These are phyloP conservation scores for Sporothrix brunneoviolacea DNA, from an alignment of 2,329 filamentous ascomycete genomes.

Conservation along the genomic window DNA sequence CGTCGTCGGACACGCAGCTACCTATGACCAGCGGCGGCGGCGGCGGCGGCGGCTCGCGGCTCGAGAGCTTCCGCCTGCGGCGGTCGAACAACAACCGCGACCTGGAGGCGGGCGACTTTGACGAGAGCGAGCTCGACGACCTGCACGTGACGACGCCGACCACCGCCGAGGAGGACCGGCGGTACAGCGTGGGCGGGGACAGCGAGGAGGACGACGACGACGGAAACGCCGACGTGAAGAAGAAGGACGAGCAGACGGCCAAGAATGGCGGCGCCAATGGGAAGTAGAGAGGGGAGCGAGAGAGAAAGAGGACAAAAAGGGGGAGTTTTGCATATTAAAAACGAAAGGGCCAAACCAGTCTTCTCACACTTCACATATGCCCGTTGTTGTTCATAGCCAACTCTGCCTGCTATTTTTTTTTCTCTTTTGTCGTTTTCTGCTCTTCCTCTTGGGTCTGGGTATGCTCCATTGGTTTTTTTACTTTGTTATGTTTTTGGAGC, in stretches of 20 bases:
- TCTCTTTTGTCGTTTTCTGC: not conserved
- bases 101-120: conserved; percentile 58
- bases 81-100: conserved; percentile 37
- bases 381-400: conserved; percentile 1
- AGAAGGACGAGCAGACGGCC: not conserved
- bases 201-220: conserved; percentile 53
- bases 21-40: conserved; percentile 14
- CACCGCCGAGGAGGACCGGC: conserved; percentile 36
- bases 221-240: conserved; percentile 13
- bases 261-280: not conserved
- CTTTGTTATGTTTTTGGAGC: too few relatives aligned
- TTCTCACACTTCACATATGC: too few relatives aligned
- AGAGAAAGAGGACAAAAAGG: not conserved
- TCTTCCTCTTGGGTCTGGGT: not conserved
- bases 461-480: too few relatives aligned
- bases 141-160: conserved; percentile 46
- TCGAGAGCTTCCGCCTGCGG: conserved; percentile 43
- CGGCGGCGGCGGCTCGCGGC: conserved; percentile 27
- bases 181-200: conserved; percentile 52
- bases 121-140: conserved; percentile 59
- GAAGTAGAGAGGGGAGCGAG: not conserved
- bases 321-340: not conserved
- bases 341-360: too few relatives aligned
- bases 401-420: not conserved
- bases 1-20: conserved; percentile 20